Evolutionary conservation across 768 basidiomycete genomes (phyloP), one percentile per base, ranked within the genome.

Genomic region (Kwoniella europaea): DNA sequence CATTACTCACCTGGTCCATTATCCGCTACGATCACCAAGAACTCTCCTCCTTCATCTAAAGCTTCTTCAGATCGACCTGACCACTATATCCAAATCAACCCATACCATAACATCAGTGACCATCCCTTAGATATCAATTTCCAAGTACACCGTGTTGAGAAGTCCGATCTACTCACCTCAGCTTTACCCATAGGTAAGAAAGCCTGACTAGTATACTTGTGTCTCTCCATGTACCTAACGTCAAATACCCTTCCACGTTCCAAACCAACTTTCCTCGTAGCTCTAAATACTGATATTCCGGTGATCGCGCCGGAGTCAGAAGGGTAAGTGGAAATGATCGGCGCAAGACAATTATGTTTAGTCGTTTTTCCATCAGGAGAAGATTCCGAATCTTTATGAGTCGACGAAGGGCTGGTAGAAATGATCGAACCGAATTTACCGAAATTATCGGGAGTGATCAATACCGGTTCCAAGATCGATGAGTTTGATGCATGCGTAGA

Each of bases 101-200:
- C 10, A 13, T 22, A 13, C 4, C 35, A 35, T 35, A 7, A 35
- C 35, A 42, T 63, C 61, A 69, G 55, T 41, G 16, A 27, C 29
- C n/a, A 9, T 29, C 10, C 18, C 22, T 67, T 52, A 41, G 5
- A 52, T 43, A 16, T 44, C 69, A 29, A 9, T 9, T 35, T 35
- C 6, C 35, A 35, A 35, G 35, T 35, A 35, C 35, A 35, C 35
- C 35, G 35, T 35, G 27, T 27, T 16, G 12, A 46, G 20, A 54
- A 13, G n/a, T 27, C 2, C 59, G 63, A 52, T 52, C 43, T 35
- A 18, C 82, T 68, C 64, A 83, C 81, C 41, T 74, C 77, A 35
- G 77, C 81, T 52, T 85, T 83, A 4, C 93, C 92, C 92, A 98
- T 94, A 10, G 97, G 96, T 72, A 98, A 88, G 84, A 98, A 99